Evolutionary conservation across 2,329 filamentous ascomycete species (phyloP), one percentile per base, ranked within the genome.

Genomic region (Penicillium sp.): DNA sequence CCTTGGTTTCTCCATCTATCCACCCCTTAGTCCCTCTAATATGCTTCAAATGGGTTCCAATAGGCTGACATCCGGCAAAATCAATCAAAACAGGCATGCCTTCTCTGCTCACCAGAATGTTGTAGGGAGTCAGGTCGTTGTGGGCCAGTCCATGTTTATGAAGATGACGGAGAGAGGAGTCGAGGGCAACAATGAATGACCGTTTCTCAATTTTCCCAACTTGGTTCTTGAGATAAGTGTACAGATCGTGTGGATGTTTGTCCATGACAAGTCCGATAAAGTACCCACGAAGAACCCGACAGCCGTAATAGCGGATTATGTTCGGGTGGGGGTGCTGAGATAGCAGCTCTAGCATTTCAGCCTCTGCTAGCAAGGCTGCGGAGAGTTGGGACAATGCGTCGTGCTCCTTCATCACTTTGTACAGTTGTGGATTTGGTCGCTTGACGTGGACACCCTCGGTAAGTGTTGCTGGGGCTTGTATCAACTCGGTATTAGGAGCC

Each of bases 1-100:
- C 53, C 26, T 40, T 37, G 17, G 33, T 33, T 17, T 44, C 26
- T 22, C 53, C 53, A 11, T 50, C 40, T 31, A 50, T 51, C 52
- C 52, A 55, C 40, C 67, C 65, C 3, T 2, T 11, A 26, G 33
- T 40, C 2, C 50, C 42, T 12, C 50, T 1, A 84, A 73, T 66
- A 82, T 82, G 59, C 80, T 73, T 10, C 67, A 75, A 1, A 74
- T 73, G 1, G 66, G 57, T 49, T 55, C 66, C 64, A 52, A 62
- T 55, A 16, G 56, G 57, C 56, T 56, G 57, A 36, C 59, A 65
- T 43, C 51, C 58, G 4, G 54, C 64, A 52, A 67, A 68, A 40
- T 69, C 65, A 43, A 67, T 66, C 35, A 70, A 49, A 16, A 69
- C 55, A 12, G 65, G 63, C 53, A 58, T 58, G 8, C 58, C 61